These are phyloP conservation scores for Suillus cothurnatus DNA, from an alignment of 768 basidiomycete species.

Conservation along the genomic window DNA sequence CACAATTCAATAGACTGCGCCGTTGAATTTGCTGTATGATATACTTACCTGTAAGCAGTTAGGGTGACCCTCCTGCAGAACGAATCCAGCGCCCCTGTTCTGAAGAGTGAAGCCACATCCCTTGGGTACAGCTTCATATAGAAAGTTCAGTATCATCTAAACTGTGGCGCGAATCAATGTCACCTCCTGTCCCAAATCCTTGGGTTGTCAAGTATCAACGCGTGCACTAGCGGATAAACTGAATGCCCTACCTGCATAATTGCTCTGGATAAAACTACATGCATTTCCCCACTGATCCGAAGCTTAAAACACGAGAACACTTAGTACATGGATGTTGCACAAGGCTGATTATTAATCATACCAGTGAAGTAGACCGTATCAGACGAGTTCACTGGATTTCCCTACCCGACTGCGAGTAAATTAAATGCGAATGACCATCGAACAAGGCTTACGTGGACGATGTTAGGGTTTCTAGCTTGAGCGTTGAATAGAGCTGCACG, in stretches of 20 bases:
- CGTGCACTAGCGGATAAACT: not conserved
- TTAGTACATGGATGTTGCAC: conserved; percentile 2
- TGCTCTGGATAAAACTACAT: conserved; percentile 88
- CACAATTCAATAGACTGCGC: not conserved
- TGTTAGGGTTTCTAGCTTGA: conserved; percentile 57
- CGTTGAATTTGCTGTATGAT: conserved; percentile 4
- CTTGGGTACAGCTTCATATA: conserved; percentile 73
- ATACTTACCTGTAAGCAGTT: conserved; percentile 80
- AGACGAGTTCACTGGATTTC: conserved; percentile 79
- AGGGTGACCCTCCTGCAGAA: conserved; percentile 77
- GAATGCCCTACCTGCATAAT: conserved; percentile 65
- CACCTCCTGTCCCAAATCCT: conserved; percentile 91
- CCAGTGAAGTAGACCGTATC: conserved; percentile 97
- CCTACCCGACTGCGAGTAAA: conserved; percentile 44
- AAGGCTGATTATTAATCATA: conserved; percentile 25
- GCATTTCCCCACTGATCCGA: conserved; percentile 89
- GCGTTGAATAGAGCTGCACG: conserved; percentile 84
- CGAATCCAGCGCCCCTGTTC: conserved; percentile 88
- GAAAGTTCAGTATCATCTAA: not conserved
- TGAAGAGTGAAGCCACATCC: conserved; percentile 97
- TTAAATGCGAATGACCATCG: conserved; percentile 2
- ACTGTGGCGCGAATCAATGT: not conserved
- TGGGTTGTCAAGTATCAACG: conserved; percentile 10
- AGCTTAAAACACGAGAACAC: conserved; percentile 48
- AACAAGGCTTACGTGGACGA: conserved; percentile 58